Evolutionary conservation across 176 grass and related monocot species (phyloP).

Genomic region (Phoenix roebelenii): DNA sequence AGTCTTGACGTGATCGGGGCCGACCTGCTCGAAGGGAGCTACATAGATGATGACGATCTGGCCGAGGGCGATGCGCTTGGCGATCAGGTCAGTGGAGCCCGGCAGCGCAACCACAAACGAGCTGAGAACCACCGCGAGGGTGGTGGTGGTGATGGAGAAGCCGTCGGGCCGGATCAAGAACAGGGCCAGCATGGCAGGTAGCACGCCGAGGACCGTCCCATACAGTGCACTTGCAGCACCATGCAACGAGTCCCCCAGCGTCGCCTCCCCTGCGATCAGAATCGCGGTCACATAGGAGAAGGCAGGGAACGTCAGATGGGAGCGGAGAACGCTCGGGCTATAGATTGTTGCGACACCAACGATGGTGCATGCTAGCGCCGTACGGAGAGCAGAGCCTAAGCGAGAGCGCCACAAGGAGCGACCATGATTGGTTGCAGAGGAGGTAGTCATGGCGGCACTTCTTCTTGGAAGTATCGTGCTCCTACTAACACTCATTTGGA

Average conservation of each 20-base stretch:
- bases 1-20: not conserved
- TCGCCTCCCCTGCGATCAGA: conserved; percentile 53
- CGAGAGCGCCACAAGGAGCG: conserved; percentile 27
- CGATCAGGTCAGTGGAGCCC: conserved; percentile 25
- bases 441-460: not conserved
- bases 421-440: not conserved
- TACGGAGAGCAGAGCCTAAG: conserved; percentile 39
- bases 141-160: conserved; percentile 25
- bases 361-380: conserved; percentile 52
- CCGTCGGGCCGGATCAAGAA: conserved; percentile 36
- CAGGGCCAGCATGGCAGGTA: conserved; percentile 51
- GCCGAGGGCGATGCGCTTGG: conserved; percentile 72
- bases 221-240: conserved; percentile 36
- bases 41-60: conserved; percentile 77
- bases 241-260: conserved; percentile 37
- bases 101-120: conserved; percentile 50
- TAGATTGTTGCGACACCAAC: conserved; percentile 49
- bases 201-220: conserved; percentile 49
- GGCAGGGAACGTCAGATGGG: conserved; percentile 54
- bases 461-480: not conserved
- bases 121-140: conserved; percentile 37
- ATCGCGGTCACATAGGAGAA: conserved; percentile 67
- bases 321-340: conserved; percentile 16
- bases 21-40: conserved; percentile 25
- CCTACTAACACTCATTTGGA: conserved; percentile 10